Percentiles rank a stretch among this genome's conserved stretches.
These are phyloP conservation scores for Geum urbanum DNA, from an alignment of 306 rosid species.

Conservation along the genomic window DNA sequence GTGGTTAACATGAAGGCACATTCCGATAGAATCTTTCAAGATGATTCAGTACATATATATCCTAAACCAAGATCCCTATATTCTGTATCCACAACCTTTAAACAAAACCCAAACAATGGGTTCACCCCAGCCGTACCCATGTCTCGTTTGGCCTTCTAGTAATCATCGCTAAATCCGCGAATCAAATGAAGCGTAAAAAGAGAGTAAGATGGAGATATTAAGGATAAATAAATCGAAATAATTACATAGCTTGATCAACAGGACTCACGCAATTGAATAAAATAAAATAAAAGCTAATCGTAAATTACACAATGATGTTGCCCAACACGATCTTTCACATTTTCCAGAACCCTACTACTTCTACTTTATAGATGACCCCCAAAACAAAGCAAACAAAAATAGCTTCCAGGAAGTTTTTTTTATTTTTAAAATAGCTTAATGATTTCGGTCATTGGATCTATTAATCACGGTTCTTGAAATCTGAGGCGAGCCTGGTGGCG, in stretches of 20 bases:
- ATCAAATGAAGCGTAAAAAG: not conserved
- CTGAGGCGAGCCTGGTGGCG: slow-evolving; percentile 86
- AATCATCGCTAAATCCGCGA: not conserved
- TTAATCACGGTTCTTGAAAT: slow-evolving; percentile 37
- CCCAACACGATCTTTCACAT: not conserved
- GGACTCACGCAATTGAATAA: not conserved
- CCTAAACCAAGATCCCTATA: not conserved
- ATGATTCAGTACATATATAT: not conserved
- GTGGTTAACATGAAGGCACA: not conserved
- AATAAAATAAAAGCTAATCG: not conserved
- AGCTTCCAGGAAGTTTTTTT: too few species aligned
- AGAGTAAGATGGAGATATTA: not conserved
- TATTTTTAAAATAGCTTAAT: too few species aligned
- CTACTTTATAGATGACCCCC: not conserved
- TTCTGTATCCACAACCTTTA: not conserved
- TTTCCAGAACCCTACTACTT: slow-evolving; percentile 5
- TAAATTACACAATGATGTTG: not conserved
- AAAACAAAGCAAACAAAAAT: not conserved
- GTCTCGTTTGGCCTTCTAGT: not conserved
- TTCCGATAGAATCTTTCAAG: not conserved
- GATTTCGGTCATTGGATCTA: too few species aligned
- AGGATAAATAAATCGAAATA: not conserved
- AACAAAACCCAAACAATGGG: too few species aligned
- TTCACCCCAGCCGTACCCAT: too few species aligned
- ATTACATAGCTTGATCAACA: slow-evolving; percentile 12